A percentile compares a stretch with the other conserved stretches of the same genome.
Evolutionary conservation across 805 yeast genomes (phyloP).

Genomic region (Wickerhamomyces canadensis): DNA sequence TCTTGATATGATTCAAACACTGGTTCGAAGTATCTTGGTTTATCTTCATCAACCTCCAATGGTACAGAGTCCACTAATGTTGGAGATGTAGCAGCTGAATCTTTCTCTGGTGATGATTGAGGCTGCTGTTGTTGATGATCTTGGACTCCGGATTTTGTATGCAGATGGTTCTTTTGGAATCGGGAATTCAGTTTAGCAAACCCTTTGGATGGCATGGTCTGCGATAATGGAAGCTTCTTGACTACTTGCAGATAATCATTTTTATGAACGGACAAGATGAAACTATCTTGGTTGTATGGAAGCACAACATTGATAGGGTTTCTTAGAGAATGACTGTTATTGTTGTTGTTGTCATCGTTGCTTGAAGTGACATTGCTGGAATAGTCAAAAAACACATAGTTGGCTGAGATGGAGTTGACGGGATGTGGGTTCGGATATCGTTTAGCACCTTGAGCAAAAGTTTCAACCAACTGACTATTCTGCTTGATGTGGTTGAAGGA

Average conservation of each 20-base stretch:
- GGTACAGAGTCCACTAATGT: conserved; percentile 1
- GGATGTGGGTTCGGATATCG: conserved; percentile 29
- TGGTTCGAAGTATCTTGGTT: conserved; percentile 15
- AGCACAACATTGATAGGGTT: conserved; percentile 17
- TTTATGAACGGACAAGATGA: conserved; percentile 12
- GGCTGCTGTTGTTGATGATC: too few relatives aligned
- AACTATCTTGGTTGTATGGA: conserved; percentile 14
- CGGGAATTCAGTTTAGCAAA: neutral
- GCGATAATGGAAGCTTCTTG: conserved; percentile 9
- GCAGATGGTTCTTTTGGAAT: neutral
- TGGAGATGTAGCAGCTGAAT: conserved; percentile 3
- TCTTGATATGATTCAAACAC: conserved; percentile 12
- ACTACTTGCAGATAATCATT: conserved; percentile 13
- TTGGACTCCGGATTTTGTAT: too few relatives aligned
- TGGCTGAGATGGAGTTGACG: conserved; percentile 29
- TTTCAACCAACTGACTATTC: conserved; percentile 28
- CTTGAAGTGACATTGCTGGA: too few relatives aligned
- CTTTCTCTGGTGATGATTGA: too few relatives aligned
- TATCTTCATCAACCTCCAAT: conserved; percentile 3
- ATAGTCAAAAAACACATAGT: conserved; percentile 25
- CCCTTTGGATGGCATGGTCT: conserved; percentile 1
- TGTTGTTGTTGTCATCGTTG: conserved; percentile 4
- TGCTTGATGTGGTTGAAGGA: conserved; percentile 35
- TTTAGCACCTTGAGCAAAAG: conserved; percentile 16
- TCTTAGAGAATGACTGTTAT: conserved; percentile 4